Conservation (phyloP, 257 asterid genomes). For the Nyctanthes arbortristis region DNA sequence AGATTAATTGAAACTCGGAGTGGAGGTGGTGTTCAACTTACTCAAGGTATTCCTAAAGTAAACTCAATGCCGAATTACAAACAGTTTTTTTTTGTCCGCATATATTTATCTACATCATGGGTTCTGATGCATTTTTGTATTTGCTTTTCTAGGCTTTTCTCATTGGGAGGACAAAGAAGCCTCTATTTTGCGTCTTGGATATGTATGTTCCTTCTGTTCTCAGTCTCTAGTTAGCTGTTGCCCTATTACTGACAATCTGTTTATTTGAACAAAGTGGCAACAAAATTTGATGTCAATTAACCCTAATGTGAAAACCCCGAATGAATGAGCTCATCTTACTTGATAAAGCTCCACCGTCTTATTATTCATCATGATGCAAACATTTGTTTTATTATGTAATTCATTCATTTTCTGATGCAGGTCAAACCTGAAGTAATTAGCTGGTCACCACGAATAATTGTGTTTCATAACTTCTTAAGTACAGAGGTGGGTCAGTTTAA, state of each 20-base stretch:
- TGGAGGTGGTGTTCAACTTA: slow-evolving; percentile 30
- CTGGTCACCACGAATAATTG: slow-evolving; percentile 76
- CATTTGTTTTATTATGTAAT: slow-evolving; percentile 4
- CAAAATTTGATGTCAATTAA: neutral
- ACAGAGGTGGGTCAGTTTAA: slow-evolving; percentile 52
- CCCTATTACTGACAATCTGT: neutral
- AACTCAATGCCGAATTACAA: neutral
- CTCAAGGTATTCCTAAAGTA: slow-evolving; percentile 31
- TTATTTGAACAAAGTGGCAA: neutral
- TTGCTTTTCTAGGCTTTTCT: slow-evolving; percentile 52
- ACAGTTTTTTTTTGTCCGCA: neutral
- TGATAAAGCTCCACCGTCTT: slow-evolving; percentile 1
- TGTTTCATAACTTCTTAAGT: slow-evolving; percentile 77
- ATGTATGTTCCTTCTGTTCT: slow-evolving; percentile 45
- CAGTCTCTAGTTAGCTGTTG: slow-evolving; percentile 16
- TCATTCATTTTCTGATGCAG: slow-evolving; percentile 37
- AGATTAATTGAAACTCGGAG: slow-evolving; percentile 38
- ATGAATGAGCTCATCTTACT: slow-evolving; percentile 7
- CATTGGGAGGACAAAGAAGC: slow-evolving; percentile 79
- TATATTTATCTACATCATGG: neutral
- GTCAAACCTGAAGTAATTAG: slow-evolving; percentile 78
- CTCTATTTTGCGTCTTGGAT: slow-evolving; percentile 65
- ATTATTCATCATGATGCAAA: slow-evolving; percentile 1
- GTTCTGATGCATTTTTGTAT: slow-evolving; percentile 7
- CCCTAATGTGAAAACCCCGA: neutral